A percentile compares a stretch with the other conserved stretches of the same genome.
phyloP scores from a whole-genome alignment of 257 asterid species.

The Nicotiana attenuata region DNA sequence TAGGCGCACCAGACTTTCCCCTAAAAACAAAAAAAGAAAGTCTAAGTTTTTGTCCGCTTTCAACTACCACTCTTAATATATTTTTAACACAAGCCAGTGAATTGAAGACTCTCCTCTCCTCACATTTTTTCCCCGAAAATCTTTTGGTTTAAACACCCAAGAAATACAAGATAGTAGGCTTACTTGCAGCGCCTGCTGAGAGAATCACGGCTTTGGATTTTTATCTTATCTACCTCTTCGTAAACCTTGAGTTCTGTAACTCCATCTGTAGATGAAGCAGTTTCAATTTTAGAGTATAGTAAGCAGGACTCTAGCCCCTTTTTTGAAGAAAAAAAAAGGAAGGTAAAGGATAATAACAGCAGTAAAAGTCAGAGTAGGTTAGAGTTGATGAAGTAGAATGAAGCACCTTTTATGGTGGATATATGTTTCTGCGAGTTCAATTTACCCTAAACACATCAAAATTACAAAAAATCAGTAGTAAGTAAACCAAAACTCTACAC shows the following conservation, averaged over 20 bases:
- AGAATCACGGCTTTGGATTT: neutral
- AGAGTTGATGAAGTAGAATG: neutral
- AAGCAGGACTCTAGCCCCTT: neutral
- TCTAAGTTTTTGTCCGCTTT: neutral
- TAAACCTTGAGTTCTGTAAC: conserved; percentile 6
- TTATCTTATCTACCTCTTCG: conserved; percentile 1
- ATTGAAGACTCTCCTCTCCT: neutral
- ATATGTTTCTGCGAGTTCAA: conserved; percentile 31
- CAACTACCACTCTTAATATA: neutral
- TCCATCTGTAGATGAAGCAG: conserved; percentile 8
- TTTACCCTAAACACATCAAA: conserved; percentile 29
- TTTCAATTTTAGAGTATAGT: neutral
- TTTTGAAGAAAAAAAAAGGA: neutral
- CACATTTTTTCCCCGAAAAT: too few relatives aligned
- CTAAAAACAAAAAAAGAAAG: neutral
- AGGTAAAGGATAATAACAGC: too few relatives aligned
- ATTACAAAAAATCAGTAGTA: neutral
- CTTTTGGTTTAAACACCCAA: too few relatives aligned
- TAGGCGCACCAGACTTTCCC: conserved; percentile 2
- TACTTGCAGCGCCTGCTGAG: conserved; percentile 6
- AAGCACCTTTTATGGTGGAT: conserved; percentile 34
- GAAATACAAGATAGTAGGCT: neutral
- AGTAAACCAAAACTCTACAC: neutral
- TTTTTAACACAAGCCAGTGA: neutral
- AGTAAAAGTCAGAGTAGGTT: neutral